Conservation (phyloP, 306 rosid genomes). For the Prunus persica region Prunus_persica_NCBIv2 NC_034015.1:4398501-4399000, state of each 20-base stretch:
- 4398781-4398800: slow-evolving; percentile 42
- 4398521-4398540: not conserved
- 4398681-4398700: slow-evolving; percentile 54
- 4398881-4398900: slow-evolving; percentile 34
- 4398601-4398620: slow-evolving; percentile 1
- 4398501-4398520: not conserved
- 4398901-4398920: slow-evolving; percentile 41
- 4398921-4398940: slow-evolving; percentile 27
- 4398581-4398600: slow-evolving; percentile 13
- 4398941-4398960: slow-evolving; percentile 33
- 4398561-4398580: not conserved
- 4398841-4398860: slow-evolving; percentile 45
- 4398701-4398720: slow-evolving; percentile 41
- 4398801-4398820: slow-evolving; percentile 40
- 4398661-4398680: slow-evolving; percentile 58
- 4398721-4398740: slow-evolving; percentile 40
- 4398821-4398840: slow-evolving; percentile 28
- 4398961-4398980: slow-evolving; percentile 28
- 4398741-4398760: slow-evolving; percentile 32
- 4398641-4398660: slow-evolving; percentile 23
- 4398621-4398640: slow-evolving; percentile 20
- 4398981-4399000: slow-evolving; percentile 40
- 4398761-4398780: slow-evolving; percentile 32
- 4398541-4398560: not conserved
- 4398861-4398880: slow-evolving; percentile 48